Evolutionary conservation across 768 basidiomycete genomes (phyloP).

Genomic region (Lactarius trivialis): DNA sequence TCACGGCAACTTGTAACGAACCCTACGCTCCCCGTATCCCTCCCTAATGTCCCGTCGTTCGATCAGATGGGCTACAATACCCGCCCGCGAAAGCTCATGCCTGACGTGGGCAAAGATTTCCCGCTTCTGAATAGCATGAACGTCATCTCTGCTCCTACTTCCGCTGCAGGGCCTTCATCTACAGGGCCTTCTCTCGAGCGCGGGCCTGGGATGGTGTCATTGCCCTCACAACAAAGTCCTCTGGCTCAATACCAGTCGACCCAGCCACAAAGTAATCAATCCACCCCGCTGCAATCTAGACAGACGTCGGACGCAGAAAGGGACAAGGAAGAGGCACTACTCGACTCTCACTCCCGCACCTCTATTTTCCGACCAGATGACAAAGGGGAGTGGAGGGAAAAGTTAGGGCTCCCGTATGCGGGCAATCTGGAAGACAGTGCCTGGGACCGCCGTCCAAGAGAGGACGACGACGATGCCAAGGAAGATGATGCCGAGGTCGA

Average conservation of each 20-base stretch:
- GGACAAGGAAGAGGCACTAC: slow-evolving; percentile 40
- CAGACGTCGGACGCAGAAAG: slow-evolving; percentile 30
- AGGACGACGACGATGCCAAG: slow-evolving; percentile 59
- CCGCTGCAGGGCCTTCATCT: slow-evolving; percentile 37
- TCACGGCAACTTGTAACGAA: slow-evolving; percentile 74
- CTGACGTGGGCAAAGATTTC: slow-evolving; percentile 70
- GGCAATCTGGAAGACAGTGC: slow-evolving; percentile 36
- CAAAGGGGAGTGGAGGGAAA: slow-evolving; percentile 82
- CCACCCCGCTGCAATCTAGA: slow-evolving; percentile 29
- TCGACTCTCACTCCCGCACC: slow-evolving; percentile 49
- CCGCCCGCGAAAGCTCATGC: slow-evolving; percentile 73
- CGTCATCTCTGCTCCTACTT: slow-evolving; percentile 45
- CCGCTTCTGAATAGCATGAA: slow-evolving; percentile 55
- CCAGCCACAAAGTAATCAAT: slow-evolving; percentile 28
- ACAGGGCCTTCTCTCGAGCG: slow-evolving; percentile 45
- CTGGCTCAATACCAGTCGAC: slow-evolving; percentile 25
- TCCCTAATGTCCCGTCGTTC: slow-evolving; percentile 68
- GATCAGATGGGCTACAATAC: slow-evolving; percentile 71
- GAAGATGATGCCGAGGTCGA: slow-evolving; percentile 68
- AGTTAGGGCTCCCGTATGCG: slow-evolving; percentile 58
- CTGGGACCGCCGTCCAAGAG: slow-evolving; percentile 49
- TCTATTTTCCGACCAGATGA: slow-evolving; percentile 87
- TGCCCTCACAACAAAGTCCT: slow-evolving; percentile 28
- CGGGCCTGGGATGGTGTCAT: slow-evolving; percentile 24
- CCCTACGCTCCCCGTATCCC: slow-evolving; percentile 52